Evolutionary conservation across 2,329 filamentous ascomycete genomes (phyloP).

Genomic region (Pseudocercospora vitis): DNA sequence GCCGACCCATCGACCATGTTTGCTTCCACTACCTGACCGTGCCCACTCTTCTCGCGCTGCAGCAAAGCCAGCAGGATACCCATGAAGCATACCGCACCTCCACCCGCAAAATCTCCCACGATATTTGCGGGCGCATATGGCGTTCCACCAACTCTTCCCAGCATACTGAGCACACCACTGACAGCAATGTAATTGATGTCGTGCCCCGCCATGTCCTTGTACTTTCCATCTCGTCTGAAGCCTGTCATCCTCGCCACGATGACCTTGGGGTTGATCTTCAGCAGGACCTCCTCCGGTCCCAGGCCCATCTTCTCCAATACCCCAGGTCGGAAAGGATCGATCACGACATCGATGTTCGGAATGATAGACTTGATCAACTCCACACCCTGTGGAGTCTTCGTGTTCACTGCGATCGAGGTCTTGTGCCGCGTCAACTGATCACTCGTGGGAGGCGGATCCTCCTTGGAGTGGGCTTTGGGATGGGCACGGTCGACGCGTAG

Average conservation of each 20-base stretch:
- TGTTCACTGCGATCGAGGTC: constrained; percentile 73
- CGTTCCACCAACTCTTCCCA: constrained; percentile 68
- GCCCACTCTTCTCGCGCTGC: constrained; percentile 61
- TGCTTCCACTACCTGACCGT: constrained; percentile 86
- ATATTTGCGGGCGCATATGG: constrained; percentile 82
- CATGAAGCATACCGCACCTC: constrained; percentile 76
- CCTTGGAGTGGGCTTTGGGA: constrained; percentile 41
- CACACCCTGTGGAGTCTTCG: constrained; percentile 66
- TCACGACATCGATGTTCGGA: constrained; percentile 69
- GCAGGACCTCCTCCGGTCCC: constrained; percentile 65
- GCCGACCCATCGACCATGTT: constrained; percentile 93
- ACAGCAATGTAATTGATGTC: constrained; percentile 97
- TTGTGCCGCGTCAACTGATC: constrained; percentile 83
- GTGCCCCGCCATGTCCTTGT: constrained; percentile 85
- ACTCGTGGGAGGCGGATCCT: constrained; percentile 48
- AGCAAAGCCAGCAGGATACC: constrained; percentile 80
- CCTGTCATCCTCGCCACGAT: constrained; percentile 86
- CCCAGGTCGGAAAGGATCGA: constrained; percentile 90
- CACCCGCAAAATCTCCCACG: constrained; percentile 86
- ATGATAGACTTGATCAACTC: constrained; percentile 67
- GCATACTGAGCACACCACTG: constrained; percentile 72
- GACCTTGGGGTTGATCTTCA: constrained; percentile 68
- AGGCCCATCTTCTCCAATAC: constrained; percentile 84
- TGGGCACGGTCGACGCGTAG: constrained; percentile 75
- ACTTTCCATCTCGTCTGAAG: constrained; percentile 83